phyloP scores from a whole-genome alignment of 345 rosid species.

The Linum lewisii region DNA sequence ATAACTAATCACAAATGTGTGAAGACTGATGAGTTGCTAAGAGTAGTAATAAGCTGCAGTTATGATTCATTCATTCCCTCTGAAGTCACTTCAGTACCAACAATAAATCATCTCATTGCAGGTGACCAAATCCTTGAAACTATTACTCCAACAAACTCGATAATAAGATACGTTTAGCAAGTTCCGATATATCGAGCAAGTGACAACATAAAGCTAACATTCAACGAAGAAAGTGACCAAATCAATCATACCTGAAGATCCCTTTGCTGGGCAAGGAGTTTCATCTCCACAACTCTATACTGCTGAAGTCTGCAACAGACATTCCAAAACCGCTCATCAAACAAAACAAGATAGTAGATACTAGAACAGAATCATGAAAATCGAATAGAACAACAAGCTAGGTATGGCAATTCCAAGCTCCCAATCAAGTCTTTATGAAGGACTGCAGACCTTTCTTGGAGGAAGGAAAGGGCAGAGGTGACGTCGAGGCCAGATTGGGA shows the following conservation, averaged over 20 bases:
- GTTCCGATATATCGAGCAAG: too few species aligned
- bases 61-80: not conserved
- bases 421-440: not conserved
- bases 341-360: not conserved
- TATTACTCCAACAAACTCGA: too few species aligned
- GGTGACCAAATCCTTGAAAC: too few species aligned
- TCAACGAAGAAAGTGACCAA: not conserved
- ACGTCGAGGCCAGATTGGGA: slow-evolving; percentile 56
- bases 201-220: not conserved
- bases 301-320: slow-evolving; percentile 60
- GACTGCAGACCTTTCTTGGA: slow-evolving; percentile 66
- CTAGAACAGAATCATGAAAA: not conserved
- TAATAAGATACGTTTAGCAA: too few species aligned
- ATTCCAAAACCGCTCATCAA: not conserved
- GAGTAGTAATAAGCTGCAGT: not conserved
- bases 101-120: too few species aligned
- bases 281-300: slow-evolving; percentile 77
- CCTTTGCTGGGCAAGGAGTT: slow-evolving; percentile 86
- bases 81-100: not conserved
- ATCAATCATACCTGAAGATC: slow-evolving; percentile 22
- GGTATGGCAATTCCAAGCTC: not conserved
- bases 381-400: not conserved
- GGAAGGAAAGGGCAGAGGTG: slow-evolving; percentile 77
- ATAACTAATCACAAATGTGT: not conserved
- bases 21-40: not conserved